Evolutionary conservation across 768 basidiomycete species (phyloP).

Genomic region (Mycena albidolilacea): DNA sequence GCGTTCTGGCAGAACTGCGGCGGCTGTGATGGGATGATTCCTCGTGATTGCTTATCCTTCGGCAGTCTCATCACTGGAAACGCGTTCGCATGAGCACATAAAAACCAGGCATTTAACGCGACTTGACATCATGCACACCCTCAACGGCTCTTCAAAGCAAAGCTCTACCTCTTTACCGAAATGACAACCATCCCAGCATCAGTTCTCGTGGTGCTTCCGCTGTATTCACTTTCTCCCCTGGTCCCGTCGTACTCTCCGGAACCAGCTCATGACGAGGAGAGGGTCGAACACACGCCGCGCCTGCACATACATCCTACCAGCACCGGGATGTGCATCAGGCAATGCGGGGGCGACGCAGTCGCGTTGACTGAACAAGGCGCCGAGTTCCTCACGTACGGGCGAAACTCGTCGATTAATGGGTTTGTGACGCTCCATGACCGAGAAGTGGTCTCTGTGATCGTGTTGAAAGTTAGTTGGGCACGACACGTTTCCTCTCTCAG

Average conservation of each 20-base stretch:
- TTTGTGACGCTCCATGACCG: slow-evolving; percentile 57
- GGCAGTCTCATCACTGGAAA: not conserved
- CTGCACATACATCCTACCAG: slow-evolving; percentile 18
- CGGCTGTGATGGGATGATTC: too few relatives aligned
- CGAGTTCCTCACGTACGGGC: slow-evolving; percentile 60
- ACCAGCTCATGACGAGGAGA: slow-evolving; percentile 66
- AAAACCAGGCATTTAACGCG: slow-evolving; percentile 10
- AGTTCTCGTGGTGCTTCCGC: slow-evolving; percentile 53
- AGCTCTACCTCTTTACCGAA: not conserved
- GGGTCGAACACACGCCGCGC: slow-evolving; percentile 65
- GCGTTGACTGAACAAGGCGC: slow-evolving; percentile 62
- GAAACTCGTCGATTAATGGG: slow-evolving; percentile 58
- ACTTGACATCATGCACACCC: slow-evolving; percentile 5
- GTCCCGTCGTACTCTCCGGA: slow-evolving; percentile 72
- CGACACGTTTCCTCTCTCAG: not conserved
- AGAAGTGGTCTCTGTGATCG: slow-evolving; percentile 57
- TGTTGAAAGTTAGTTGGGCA: slow-evolving; percentile 56
- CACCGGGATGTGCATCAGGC: slow-evolving; percentile 58
- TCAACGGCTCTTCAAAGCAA: too few relatives aligned
- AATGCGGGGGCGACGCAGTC: slow-evolving; percentile 56
- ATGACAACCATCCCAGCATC: not conserved
- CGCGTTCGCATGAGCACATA: slow-evolving; percentile 25
- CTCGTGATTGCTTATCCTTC: too few relatives aligned
- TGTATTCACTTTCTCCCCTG: slow-evolving; percentile 68
- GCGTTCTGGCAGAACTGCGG: too few relatives aligned